These are phyloP conservation scores for Lyophyllum atratum DNA, from an alignment of 768 basidiomycete species.

Conservation along the genomic window DNA sequence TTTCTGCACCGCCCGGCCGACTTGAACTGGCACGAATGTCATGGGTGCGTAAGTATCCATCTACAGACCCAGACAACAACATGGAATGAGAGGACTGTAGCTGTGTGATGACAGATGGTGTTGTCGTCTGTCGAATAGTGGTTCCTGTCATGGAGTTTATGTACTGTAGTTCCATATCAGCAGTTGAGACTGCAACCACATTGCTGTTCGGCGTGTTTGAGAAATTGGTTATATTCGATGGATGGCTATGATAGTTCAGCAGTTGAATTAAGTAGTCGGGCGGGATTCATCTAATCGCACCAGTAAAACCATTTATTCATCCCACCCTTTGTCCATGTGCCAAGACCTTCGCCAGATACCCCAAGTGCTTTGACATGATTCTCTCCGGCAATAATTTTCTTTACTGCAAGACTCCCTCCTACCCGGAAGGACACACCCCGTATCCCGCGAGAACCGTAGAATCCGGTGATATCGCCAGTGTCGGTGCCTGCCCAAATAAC, in stretches of 20 bases:
- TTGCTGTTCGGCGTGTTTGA: conserved; percentile 52
- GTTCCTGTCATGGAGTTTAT: conserved; percentile 76
- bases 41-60: conserved; percentile 75
- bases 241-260: conserved; percentile 13
- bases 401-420: conserved; percentile 67
- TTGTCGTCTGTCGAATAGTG: conserved; percentile 55
- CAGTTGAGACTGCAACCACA: conserved; percentile 60
- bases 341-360: conserved; percentile 62
- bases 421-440: conserved; percentile 77
- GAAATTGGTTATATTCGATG: conserved; percentile 37
- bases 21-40: conserved; percentile 64
- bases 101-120: conserved; percentile 62
- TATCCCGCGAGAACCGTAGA: conserved; percentile 62
- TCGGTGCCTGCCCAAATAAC: conserved; percentile 84
- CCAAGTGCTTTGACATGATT: conserved; percentile 72
- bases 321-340: conserved; percentile 84
- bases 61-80: conserved; percentile 68
- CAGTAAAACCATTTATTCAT: conserved; percentile 81
- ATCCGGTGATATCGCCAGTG: conserved; percentile 67
- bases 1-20: conserved; percentile 48
- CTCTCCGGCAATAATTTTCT: conserved; percentile 77
- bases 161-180: conserved; percentile 61
- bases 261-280: conserved; percentile 6
- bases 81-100: conserved; percentile 66
- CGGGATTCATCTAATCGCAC: conserved; percentile 40